Conservation (phyloP, 2,329 filamentous ascomycete species). For the Lachnellula cervina region DNA sequence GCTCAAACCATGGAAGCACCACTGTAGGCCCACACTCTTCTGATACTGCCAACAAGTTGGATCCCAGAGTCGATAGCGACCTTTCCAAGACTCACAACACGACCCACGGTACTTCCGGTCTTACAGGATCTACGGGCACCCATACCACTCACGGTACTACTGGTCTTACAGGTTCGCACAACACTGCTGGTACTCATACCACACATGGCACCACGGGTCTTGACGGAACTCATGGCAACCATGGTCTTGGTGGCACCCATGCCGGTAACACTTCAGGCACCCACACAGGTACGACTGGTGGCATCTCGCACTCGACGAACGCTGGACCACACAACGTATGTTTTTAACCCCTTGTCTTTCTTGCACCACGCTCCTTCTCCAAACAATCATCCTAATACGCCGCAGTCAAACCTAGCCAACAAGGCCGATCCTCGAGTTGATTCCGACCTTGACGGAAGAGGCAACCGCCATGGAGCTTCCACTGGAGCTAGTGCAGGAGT, state of each 20-base stretch:
- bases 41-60: constrained; percentile 47
- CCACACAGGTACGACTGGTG: constrained; percentile 12
- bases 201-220: constrained; percentile 6
- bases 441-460: constrained; percentile 42
- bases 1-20: too few relatives aligned
- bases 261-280: constrained; percentile 5
- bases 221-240: constrained; percentile 9
- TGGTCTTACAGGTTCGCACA: constrained; percentile 16
- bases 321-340: constrained; percentile 36
- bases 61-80: constrained; percentile 48
- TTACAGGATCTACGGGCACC: constrained; percentile 3
- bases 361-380: not conserved
- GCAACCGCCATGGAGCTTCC: constrained; percentile 30
- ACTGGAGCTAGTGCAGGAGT: constrained; percentile 23
- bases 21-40: constrained; percentile 36
- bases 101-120: not conserved
- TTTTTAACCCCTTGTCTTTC: constrained; percentile 21
- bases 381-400: not conserved
- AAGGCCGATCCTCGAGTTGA: constrained; percentile 49
- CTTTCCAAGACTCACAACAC: constrained; percentile 43
- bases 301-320: constrained; percentile 29
- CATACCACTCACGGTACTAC: not conserved
- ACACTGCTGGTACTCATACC: constrained; percentile 34
- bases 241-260: constrained; percentile 3
- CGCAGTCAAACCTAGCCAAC: constrained; percentile 34